Conservation (phyloP, 257 asterid genomes). For the Fraxinus excelsior region DNA sequence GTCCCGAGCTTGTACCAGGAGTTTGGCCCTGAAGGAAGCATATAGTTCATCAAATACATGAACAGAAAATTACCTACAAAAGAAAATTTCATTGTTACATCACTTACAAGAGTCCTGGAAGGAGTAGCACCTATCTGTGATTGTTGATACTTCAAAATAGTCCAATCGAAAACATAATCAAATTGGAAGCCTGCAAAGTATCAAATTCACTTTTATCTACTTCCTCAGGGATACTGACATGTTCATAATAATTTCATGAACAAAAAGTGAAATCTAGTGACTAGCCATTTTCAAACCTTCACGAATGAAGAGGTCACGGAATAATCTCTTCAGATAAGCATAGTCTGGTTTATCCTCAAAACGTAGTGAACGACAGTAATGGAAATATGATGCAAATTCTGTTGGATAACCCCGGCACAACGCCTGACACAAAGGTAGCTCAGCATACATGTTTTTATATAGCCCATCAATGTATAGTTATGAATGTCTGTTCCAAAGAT, state of each 20-base stretch:
- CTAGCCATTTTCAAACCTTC: slow-evolving; percentile 61
- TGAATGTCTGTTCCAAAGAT: slow-evolving; percentile 15
- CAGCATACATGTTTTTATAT: slow-evolving; percentile 21
- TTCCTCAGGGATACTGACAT: neutral
- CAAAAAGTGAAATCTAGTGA: slow-evolving; percentile 6
- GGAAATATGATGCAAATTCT: slow-evolving; percentile 97
- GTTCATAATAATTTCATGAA: neutral
- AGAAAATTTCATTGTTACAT: slow-evolving; percentile 1
- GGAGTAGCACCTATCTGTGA: slow-evolving; percentile 89
- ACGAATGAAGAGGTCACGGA: slow-evolving; percentile 95
- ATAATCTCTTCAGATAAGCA: slow-evolving; percentile 93
- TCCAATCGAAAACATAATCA: slow-evolving; percentile 98
- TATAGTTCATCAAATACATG: slow-evolving; percentile 8
- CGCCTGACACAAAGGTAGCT: slow-evolving; percentile 48
- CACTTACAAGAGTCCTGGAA: slow-evolving; percentile 71
- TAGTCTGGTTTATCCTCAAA: slow-evolving; percentile 96
- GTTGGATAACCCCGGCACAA: slow-evolving; percentile 90
- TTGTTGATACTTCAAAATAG: slow-evolving; percentile 93
- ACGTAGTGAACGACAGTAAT: slow-evolving; percentile 93
- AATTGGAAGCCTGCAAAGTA: slow-evolving; percentile 78
- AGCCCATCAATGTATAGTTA: slow-evolving; percentile 17
- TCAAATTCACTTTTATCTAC: neutral
- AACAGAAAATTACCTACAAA: slow-evolving; percentile 3
- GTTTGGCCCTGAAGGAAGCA: slow-evolving; percentile 58
- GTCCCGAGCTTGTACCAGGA: slow-evolving; percentile 84